Evolutionary conservation across 192 early-diverging fungal species (phyloP), one percentile per base, ranked within the genome.

Genomic region (Linnemannia zychae): DNA sequence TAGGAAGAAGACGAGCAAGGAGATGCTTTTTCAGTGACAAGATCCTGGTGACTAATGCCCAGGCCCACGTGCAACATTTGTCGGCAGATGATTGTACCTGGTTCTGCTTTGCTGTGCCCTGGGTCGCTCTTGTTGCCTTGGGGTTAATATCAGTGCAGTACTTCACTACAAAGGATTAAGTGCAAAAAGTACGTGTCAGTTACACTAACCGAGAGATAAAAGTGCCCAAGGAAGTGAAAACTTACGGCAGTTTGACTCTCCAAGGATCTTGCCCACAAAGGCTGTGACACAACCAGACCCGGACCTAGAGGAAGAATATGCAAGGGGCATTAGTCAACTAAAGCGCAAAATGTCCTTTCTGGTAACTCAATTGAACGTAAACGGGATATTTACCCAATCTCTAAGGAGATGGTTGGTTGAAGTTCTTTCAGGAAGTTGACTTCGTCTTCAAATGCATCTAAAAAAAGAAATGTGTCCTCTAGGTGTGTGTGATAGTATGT

Each of bases 391-490:
- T 81, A 95, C 90, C 98, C 98, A 66, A 99, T 94, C 75, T 99
- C 98, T 16, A 98, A 88, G 63, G 95, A 95, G 7, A 97, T 76
- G 1, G 88, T 81, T 46, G 97, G 96, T 6, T 88, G 71, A 0
- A 90, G 72, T 15, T 83, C 86, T 28, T 90, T 88, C 49, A 98
- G 70, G 40, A 89, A 80, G 9, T 80, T 28, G 0, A 75, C 86
- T 67, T 98, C 97, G 67, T 90, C 88, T 75, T 98, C 97, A n/a
- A 99, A 92, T 4, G 96, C 95, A 83, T 98, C 97, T 36, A 99
- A 88, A 22, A 99, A 88, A 66, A 99, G 86, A 81, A 98, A 99
- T 0, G 97, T 97, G 85, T 99, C 98, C 90, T 99, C 97, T 95
- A 69, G 36, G 31, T 28, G 18, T 36, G 33, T 33, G 46, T 28